Evolutionary conservation across 2,329 filamentous ascomycete species (phyloP), one percentile per base, ranked within the genome.

Genomic region (Microdochium nivale): DNA sequence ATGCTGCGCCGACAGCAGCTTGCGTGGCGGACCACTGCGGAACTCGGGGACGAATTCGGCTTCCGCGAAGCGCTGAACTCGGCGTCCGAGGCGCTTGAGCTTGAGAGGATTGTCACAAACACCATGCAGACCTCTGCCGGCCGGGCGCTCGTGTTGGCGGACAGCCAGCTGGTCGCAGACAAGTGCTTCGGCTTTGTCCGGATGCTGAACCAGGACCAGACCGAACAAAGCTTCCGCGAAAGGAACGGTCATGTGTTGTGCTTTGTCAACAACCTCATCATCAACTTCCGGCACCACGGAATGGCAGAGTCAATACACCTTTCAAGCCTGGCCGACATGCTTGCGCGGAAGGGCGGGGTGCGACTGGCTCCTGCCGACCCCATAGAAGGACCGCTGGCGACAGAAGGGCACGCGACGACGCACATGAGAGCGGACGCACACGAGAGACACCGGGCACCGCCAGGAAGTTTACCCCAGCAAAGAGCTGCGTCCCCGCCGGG

Each of bases 191-290:
- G 11, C 43, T 52, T 64, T 23, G 9, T 14, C 13, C 21, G 7
- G 21, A 21, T 11, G 40, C 40, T 19, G 4, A 7, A 5, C 40
- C 21, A 44, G 27, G 25, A 5, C 11, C 27, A 10, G 1, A 49
- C 27, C 35, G 25, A n/a, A 46, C 33, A 48, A n/a, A 49, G 24
- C 14, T 53, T 57, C 5, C 56, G 64, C 48, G 55, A 55, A 11
- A 7, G n/a, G 24, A n/a, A 49, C 43, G 9, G 47, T 21, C 47
- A 59, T 2, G 25, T 62, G 33, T 58, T 76, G 37, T 54, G 60
- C 1, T 66, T 76, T 49, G 56, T 77, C 24, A 71, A 74, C 50
- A 73, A 74, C 54, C 51, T 76, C 14, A 57, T 62, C 25, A 60
- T 70, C 44, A 65, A 63, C 44, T 57, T 72, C 10, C 57, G 40